Evolutionary conservation across 768 basidiomycete genomes (phyloP), one percentile per base, ranked within the genome.

Genomic region (Pisolithus marmoratus): DNA sequence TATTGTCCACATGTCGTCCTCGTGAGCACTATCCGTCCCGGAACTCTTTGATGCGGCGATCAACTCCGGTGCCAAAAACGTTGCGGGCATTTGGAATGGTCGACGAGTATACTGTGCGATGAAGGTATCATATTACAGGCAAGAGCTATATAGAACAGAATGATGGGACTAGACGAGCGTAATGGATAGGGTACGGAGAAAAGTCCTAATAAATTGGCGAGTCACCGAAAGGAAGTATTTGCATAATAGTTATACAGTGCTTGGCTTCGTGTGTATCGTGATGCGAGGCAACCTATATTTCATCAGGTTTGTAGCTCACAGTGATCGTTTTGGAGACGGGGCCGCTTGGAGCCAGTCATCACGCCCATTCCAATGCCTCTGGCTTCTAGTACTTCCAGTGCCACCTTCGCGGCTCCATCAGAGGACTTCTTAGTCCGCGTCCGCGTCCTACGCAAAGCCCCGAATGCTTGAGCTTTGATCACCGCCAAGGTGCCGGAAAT

Each of bases 391-490:
- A 87, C 85, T 67, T 90, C 85, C 69, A 87, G 78, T 4, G 89
- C 87, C 54, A 86, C 84, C 65, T 76, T 79, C 55, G 82, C 85
- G 29, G 85, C 81, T 38, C 71, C 83, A 56, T 89, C 89, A 40
- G 85, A 79, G 36, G 81, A 71, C 67, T 81, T 84, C 74, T 86
- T 91, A 47, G 80, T 77, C 54, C 85, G 78, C 40, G 84, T 76
- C 53, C 90, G 81, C 50, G 89, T 86, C 66, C 90, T 78, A 48
- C 90, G 84, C 57, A 90, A 73, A 19, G 87, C 87, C 29, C 90
- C 90, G 64, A 92, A 93, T 37, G 90, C 85, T 64, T 92, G 89
- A 40, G 90, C 90, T 71, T 92, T 93, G 71, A 93, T 90, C 52
- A 92, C 89, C 49, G 90, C 90, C 44, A 93, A 79, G 27, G 90